Percentiles rank a stretch among this genome's conserved stretches.
These are phyloP conservation scores for Xylaria multiplex DNA, from an alignment of 2,329 filamentous ascomycete species.

Conservation along the genomic window DNA sequence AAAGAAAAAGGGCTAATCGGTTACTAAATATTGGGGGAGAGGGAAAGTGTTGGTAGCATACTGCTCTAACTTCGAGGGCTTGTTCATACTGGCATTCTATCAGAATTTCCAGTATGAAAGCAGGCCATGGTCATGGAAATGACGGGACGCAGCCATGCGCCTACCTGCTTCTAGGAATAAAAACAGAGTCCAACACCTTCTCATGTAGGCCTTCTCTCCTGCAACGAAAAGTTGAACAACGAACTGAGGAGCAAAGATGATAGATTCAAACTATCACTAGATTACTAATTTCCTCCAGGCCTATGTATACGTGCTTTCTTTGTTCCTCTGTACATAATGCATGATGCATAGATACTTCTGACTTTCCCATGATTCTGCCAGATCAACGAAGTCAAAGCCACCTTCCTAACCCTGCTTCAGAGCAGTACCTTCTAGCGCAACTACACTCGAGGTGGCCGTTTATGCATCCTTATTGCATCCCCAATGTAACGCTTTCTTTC, in stretches of 20 bases:
- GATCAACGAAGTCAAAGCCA: no score
- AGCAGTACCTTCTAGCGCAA: neutral
- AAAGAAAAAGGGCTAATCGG: slow-evolving; percentile 10
- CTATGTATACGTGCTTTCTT: no score
- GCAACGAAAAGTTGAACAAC: no score
- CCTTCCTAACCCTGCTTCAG: neutral
- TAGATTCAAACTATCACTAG: no score
- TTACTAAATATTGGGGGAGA: neutral
- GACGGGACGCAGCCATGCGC: neutral
- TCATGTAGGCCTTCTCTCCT: neutral
- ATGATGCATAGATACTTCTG: no score
- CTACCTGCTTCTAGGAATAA: neutral
- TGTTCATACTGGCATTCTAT: neutral
- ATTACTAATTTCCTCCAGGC: no score
- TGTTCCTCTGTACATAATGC: no score
- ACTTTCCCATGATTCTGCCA: no score
- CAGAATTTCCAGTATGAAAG: neutral
- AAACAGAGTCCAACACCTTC: neutral
- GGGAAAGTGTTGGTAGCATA: neutral
- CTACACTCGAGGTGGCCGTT: neutral
- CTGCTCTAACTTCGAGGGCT: neutral
- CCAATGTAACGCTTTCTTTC: neutral
- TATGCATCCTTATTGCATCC: neutral
- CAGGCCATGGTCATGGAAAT: neutral
- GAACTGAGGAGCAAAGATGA: no score